Evolutionary conservation across 768 basidiomycete species (phyloP).

Genomic region (Tricholoma matsutake): DNA sequence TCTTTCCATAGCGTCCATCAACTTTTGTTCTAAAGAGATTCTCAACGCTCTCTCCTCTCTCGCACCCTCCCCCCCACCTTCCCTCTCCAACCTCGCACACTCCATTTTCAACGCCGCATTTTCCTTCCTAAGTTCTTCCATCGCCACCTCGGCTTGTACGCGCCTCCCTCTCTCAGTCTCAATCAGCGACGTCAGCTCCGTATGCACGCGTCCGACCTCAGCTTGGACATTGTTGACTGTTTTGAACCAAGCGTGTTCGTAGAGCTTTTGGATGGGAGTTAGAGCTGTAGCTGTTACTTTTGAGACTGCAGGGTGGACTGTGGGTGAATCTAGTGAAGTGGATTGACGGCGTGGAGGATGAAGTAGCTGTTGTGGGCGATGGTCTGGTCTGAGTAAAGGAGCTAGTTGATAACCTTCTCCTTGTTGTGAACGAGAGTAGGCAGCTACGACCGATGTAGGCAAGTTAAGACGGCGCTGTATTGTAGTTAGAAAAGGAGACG

Average conservation of each 20-base stretch:
- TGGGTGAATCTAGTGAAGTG: neutral
- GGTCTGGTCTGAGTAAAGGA: neutral
- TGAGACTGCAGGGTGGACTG: constrained; percentile 6
- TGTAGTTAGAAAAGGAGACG: too few relatives aligned
- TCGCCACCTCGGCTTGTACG: neutral
- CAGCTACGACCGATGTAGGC: too few relatives aligned
- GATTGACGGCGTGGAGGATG: too few relatives aligned
- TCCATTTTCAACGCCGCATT: constrained; percentile 6
- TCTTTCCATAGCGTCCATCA: constrained; percentile 11
- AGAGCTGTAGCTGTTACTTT: constrained; percentile 12
- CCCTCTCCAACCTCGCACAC: neutral
- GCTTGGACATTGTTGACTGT: constrained; percentile 16
- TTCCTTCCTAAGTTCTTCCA: constrained; percentile 5
- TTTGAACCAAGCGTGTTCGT: constrained; percentile 17
- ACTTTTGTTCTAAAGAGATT: constrained; percentile 12
- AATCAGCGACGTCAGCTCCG: constrained; percentile 7
- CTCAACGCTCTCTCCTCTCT: constrained; percentile 16
- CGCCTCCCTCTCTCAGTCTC: constrained; percentile 8
- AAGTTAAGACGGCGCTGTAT: too few relatives aligned
- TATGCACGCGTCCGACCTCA: constrained; percentile 17
- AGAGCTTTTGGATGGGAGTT: constrained; percentile 14
- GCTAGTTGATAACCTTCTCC: neutral
- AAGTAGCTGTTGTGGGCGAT: neutral
- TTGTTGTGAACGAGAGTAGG: too few relatives aligned
- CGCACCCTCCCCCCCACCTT: constrained; percentile 11